Evolutionary conservation across 1,284 basidiomycete species (phyloP), one percentile per base, ranked within the genome.

Genomic region (Singerocomus inundabilis): DNA sequence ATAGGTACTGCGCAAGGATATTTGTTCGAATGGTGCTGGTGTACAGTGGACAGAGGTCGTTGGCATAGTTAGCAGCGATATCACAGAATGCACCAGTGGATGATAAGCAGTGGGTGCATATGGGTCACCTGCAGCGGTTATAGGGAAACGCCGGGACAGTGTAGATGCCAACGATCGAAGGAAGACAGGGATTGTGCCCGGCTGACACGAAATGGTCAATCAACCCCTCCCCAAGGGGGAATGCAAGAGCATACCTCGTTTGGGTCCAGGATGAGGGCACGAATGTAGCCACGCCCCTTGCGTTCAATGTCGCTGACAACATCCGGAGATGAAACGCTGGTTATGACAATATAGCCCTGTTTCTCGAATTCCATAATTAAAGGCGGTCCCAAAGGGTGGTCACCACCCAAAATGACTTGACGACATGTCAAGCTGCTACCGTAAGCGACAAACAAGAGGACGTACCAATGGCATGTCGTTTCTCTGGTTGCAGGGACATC

Each of bases 121-220:
- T 2, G 90, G 89, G 62, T 93, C 91, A 28, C 91, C 90, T 0
- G 85, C 72, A 13, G 81, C 69, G 34, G 79, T 83, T 56, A 90
- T 77, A 4, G 91, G 91, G 71, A 91, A 93, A 36, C 82, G 79
- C 51, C 88, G 81, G n/a, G 86, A 86, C 9, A 93, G 75, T 1
- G 88, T 83, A 0, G 89, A 86, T 6, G 82, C 76, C 36, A 93
- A 71, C 3, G 88, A 90, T 44, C 89, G 83, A 30, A 92, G 72
- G 72, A 92, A 93, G 44, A 81, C 75, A 1, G 84, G 77, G 38
- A 89, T 75, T 11, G 83, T 84, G 3, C 78, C 80, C 24, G 84
- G 82, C 87, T 91, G 46, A 28, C 40, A 49, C 26, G 43, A 48
- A 44, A 42, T 11, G 36, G 28, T 59, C 26, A 54, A 50, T 43